phyloP scores from a whole-genome alignment of 202 grass and related monocot genomes.

The Digitaria exilis region DNA sequence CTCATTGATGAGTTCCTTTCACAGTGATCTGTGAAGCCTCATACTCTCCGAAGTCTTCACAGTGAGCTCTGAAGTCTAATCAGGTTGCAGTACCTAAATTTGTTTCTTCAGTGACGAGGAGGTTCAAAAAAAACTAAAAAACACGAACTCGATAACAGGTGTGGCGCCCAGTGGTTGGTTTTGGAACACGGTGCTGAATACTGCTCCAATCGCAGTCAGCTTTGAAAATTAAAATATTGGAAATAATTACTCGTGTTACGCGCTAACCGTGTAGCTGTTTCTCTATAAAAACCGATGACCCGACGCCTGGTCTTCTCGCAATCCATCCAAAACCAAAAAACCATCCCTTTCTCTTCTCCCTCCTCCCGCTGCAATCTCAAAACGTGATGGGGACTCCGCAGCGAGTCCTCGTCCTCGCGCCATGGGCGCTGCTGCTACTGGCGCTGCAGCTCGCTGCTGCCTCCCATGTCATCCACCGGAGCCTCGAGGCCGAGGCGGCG shows the following conservation, averaged over 20 bases:
- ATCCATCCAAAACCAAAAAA: background rate
- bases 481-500: slow-evolving; percentile 31
- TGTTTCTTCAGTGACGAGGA: background rate
- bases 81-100: background rate
- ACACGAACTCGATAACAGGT: background rate
- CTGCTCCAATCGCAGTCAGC: background rate
- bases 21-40: background rate
- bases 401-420: slow-evolving; percentile 28
- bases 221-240: background rate
- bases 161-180: background rate
- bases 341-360: background rate
- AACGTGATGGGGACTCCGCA: slow-evolving; percentile 32
- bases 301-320: background rate
- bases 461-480: slow-evolving; percentile 44
- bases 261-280: background rate
- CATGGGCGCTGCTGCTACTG: slow-evolving; percentile 41
- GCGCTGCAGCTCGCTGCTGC: slow-evolving; percentile 46
- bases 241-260: background rate
- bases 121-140: background rate
- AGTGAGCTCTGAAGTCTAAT: background rate
- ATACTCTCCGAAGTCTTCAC: background rate
- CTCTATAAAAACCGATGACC: slow-evolving; percentile 34
- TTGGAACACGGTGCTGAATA: slow-evolving; percentile 1
- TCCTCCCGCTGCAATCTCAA: background rate
- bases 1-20: background rate